Evolutionary conservation across 1,284 basidiomycete genomes (phyloP), one percentile per base, ranked within the genome.

Genomic region (Cutaneotrichosporon sp.): DNA sequence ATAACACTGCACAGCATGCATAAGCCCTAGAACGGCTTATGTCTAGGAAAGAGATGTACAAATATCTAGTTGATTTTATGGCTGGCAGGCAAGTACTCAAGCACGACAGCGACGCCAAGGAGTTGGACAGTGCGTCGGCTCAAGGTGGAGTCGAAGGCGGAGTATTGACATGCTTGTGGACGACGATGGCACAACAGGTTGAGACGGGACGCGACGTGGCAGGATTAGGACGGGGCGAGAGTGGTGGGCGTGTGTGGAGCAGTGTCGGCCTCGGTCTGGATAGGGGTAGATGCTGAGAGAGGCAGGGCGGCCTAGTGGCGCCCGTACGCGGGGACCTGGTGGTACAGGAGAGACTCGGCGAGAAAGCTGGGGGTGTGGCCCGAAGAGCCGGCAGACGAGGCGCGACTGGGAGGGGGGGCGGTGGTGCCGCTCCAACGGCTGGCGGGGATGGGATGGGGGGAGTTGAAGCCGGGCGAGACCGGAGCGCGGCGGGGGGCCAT

Each of bases 1-100:
- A 3, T 46, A 22, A 22, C 45, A 29, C 27, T 50, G 47, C 27
- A 50, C 47, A 50, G 47, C 47, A 50, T 50, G 47, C 47, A 50
- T 50, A 50, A 50, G 47, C 47, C 27, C 27, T 50, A 50, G 16
- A 50, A 31, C 5, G 47, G 47, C 47, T 27, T 50, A 50, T 31
- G 47, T 9, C 25, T 18, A n/a, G 25, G 27, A 50, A 47, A 31
- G 38, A 42, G 25, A 50, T 31, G 47, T 50, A 50, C 47, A 42
- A 42, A 18, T n/a, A n/a, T n/a, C n/a, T n/a, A n/a, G n/a, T n/a
- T n/a, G 38, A 42, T 42, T 42, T 18, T 42, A 42, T 42, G 38
- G 38, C 38, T 50, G 25, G 47, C 18, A 27, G 47, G 27, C 47
- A n/a, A 31, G 25, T 27, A 9, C 14, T 27, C 25, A 31, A 50